Evolutionary conservation across 345 rosid species (phyloP).

Genomic region (Abelmoschus esculentus): DNA sequence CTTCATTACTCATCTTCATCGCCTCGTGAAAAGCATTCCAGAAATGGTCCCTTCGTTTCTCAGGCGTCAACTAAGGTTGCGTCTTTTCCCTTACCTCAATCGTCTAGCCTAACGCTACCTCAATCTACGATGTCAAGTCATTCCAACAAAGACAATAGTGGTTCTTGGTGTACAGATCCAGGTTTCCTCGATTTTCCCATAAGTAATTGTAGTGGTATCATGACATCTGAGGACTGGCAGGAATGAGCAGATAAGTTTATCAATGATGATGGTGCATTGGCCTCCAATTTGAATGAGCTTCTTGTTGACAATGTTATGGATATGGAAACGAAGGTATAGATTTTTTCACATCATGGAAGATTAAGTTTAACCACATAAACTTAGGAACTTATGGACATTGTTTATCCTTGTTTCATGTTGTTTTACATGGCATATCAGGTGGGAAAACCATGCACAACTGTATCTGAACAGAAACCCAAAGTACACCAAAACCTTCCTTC

Average conservation of each 20-base stretch:
- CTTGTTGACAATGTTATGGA: slow-evolving; percentile 38
- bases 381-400: neutral
- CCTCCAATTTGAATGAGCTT: slow-evolving; percentile 51
- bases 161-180: slow-evolving; percentile 51
- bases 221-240: slow-evolving; percentile 58
- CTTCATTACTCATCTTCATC: slow-evolving; percentile 53
- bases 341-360: slow-evolving; percentile 10
- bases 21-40: slow-evolving; percentile 40
- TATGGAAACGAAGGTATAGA: slow-evolving; percentile 55
- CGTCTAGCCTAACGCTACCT: slow-evolving; percentile 33
- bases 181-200: slow-evolving; percentile 46
- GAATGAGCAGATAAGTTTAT: slow-evolving; percentile 85
- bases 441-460: no score
- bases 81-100: slow-evolving; percentile 21
- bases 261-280: slow-evolving; percentile 50
- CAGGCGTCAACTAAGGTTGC: slow-evolving; percentile 31
- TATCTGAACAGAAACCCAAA: no score
- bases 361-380: slow-evolving; percentile 4
- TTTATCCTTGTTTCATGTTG: slow-evolving; percentile 23
- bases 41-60: slow-evolving; percentile 35
- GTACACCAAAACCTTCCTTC: no score
- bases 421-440: slow-evolving; percentile 49
- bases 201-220: slow-evolving; percentile 29
- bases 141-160: slow-evolving; percentile 32
- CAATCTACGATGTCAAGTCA: slow-evolving; percentile 34